Base-by-base conservation (phyloP, 768 basidiomycete genomes). In the Lentinula sp. region DNA sequence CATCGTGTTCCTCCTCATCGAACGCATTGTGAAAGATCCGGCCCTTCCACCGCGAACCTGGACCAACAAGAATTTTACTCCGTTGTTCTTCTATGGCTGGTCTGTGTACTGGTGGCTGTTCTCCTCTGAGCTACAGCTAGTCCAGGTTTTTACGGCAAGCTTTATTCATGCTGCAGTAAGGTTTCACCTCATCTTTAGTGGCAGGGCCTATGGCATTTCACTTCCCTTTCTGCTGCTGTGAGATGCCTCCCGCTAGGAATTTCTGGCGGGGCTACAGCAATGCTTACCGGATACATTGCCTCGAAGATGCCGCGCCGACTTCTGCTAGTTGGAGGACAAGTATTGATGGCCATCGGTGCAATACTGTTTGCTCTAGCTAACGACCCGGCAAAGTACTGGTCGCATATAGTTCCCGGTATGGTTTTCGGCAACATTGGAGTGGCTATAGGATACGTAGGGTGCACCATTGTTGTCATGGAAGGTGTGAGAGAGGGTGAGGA, bases 1-100 rank as follows among this genome's bases (percentile, higher is more conserved):
- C 18, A 62, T 66, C 37, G 69, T 53, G 0, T 84, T 84, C 71
- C 77, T 83, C 69, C 69, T 75, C 61, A 81, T 76, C 73, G 82
- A 84, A 64, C 15, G 28, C n/a, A 45, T 56, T 32, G 62, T 65
- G 3, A 51, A 60, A 34, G 62, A 61, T 35, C 64, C 64, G 5
- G 62, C 62, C 18, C 31, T 62, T 52, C 79, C 78, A 1, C 76
- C 78, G 31, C 62, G 60, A 15, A 74, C 68, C 0, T 79, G 78
- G 78, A 70, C 69, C 18, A 74, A 74, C 57, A 64, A 60, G 18
- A 80, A 77, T 53, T 76, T 80, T 53, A 66, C 66, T 4, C 67
- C 77, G 31, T 70, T 80, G n/a, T 72, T 79, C 64, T 69, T 67
- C 37, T 75, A 70, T 63, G 65, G 51, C 2, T 61, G 59, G 59